Evolutionary conservation across 257 asterid species (phyloP), one percentile per base, ranked within the genome.

Genomic region (Eucommia ulmoides): DNA sequence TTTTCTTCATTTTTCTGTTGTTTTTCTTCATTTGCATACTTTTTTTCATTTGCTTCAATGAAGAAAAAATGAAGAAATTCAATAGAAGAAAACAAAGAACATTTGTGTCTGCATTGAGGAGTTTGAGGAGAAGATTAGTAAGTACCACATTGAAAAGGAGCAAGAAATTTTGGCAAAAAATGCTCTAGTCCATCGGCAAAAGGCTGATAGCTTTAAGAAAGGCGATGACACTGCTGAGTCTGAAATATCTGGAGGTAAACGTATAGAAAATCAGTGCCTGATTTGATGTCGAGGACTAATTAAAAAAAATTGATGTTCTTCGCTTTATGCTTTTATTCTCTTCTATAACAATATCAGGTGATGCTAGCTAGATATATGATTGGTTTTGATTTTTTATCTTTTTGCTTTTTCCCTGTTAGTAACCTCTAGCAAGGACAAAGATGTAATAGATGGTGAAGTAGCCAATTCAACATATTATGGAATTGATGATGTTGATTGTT

Each of bases 61-160:
- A n/a, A n/a, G n/a, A n/a, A n/a, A n/a, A n/a, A n/a, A n/a, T n/a
- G n/a, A n/a, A n/a, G n/a, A n/a, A n/a, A n/a, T n/a, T n/a, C n/a
- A n/a, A n/a, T n/a, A n/a, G n/a, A n/a, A n/a, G n/a, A n/a, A n/a
- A n/a, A n/a, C n/a, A n/a, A n/a, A n/a, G n/a, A n/a, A n/a, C n/a
- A n/a, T n/a, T n/a, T n/a, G n/a, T n/a, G n/a, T n/a, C n/a, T 76
- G 66, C 79, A 75, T 89, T 51, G 98, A 89, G 58, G 98, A 89
- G 75, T 89, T 80, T 55, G 98, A 86, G 58, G 94, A 65, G 61
- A 89, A 81, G 81, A 66, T 89, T 23, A 71, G 62, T 54, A 82
- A 70, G 64, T 76, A 52, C 67, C 96, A 89, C 59, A 53, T 55
- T 21, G 98, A 85, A 54, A 85, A 82, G 72, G 98, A 89, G 54